A percentile compares a stretch with the other conserved stretches of the same genome.
Evolutionary conservation across 2,329 filamentous ascomycete species (phyloP).

Genomic region (Colletotrichum sp.): DNA sequence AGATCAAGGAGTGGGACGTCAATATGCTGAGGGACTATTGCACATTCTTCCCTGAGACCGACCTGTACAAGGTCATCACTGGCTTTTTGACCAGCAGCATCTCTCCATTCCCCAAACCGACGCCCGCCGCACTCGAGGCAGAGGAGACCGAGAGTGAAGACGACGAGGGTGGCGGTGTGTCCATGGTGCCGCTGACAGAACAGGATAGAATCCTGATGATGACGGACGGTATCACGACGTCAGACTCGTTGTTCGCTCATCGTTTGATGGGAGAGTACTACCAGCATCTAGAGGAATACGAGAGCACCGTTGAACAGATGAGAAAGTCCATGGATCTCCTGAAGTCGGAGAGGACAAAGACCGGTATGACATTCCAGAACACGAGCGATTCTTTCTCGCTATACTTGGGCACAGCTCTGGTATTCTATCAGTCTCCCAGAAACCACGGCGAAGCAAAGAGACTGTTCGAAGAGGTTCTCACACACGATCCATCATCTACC

Average conservation of each 20-base stretch:
- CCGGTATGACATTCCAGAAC: constrained; percentile 72
- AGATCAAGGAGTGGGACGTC: constrained; percentile 77
- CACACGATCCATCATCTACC: constrained; percentile 77
- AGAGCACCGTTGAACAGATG: constrained; percentile 79
- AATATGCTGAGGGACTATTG: constrained; percentile 82
- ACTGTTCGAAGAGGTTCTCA: constrained; percentile 84
- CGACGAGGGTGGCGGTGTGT: constrained; percentile 61
- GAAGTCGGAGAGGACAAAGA: constrained; percentile 64
- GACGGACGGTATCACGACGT: constrained; percentile 71
- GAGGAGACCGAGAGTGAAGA: constrained; percentile 55
- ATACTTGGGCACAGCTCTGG: constrained; percentile 83
- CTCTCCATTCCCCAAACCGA: constrained; percentile 73
- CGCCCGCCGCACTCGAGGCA: constrained; percentile 28
- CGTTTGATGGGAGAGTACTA: constrained; percentile 86
- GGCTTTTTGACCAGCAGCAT: constrained; percentile 83
- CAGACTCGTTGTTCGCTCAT: constrained; percentile 80
- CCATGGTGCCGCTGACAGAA: constrained; percentile 65
- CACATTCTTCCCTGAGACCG: constrained; percentile 81
- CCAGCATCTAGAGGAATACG: constrained; percentile 82
- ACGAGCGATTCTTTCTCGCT: constrained; percentile 77
- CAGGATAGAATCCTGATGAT: constrained; percentile 85
- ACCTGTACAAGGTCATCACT: constrained; percentile 80
- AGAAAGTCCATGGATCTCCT: constrained; percentile 73
- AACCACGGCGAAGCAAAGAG: constrained; percentile 86
- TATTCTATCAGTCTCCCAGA: constrained; percentile 88